phyloP scores from a whole-genome alignment of 2,329 filamentous ascomycete genomes.

The Pyrenophora seminiperda region DNA sequence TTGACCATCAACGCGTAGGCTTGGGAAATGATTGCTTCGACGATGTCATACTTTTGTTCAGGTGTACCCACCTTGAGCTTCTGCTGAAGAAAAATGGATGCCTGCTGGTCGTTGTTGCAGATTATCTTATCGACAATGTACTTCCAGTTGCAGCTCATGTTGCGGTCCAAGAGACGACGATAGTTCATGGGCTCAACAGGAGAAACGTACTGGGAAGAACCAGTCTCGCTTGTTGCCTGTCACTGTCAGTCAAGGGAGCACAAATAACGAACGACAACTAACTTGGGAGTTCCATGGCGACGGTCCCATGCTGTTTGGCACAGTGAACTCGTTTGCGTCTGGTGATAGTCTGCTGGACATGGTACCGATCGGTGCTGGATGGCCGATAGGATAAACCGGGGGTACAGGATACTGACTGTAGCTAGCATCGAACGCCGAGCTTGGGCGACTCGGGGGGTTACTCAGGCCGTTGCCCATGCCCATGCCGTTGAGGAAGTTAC shows the following conservation, averaged over 20 bases:
- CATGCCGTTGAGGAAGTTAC: constrained; percentile 10
- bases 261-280: not conserved
- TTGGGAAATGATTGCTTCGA: constrained; percentile 92
- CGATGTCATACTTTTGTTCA: constrained; percentile 96
- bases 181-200: constrained; percentile 95
- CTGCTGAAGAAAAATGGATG: constrained; percentile 97
- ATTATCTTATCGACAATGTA: constrained; percentile 99
- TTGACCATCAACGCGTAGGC: constrained; percentile 98
- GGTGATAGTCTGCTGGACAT: constrained; percentile 51
- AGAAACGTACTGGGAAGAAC: constrained; percentile 70
- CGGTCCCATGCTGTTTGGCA: constrained; percentile 35
- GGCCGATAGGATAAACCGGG: constrained; percentile 36
- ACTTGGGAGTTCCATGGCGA: constrained; percentile 50
- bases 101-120: constrained; percentile 98
- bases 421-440: constrained; percentile 44
- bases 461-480: constrained; percentile 22
- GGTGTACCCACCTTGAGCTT: constrained; percentile 96
- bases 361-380: constrained; percentile 46
- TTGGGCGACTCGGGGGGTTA: constrained; percentile 45
- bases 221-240: constrained; percentile 36
- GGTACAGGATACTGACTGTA: constrained; percentile 42
- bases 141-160: constrained; percentile 98
- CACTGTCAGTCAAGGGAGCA: constrained; percentile 6
- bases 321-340: constrained; percentile 54
- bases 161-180: constrained; percentile 89